phyloP scores from a whole-genome alignment of 169 alveolate genomes.

The Cryptosporidium sp. region DNA sequence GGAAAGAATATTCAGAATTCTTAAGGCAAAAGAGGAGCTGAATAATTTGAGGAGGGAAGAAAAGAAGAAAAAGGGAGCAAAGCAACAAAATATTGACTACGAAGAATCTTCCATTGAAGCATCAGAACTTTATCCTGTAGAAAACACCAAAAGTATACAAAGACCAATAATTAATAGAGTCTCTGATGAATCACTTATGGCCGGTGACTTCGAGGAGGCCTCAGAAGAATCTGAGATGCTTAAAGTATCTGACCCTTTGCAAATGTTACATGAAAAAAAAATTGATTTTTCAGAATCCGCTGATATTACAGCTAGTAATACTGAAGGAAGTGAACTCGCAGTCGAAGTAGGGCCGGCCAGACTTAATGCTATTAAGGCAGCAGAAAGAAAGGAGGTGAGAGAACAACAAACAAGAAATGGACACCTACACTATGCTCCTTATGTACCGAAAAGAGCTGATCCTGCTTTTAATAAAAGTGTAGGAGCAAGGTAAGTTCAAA shows the following conservation, averaged over 20 bases:
- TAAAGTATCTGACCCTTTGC: neutral
- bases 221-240: slow-evolving; percentile 9
- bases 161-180: neutral
- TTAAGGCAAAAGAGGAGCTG: slow-evolving; percentile 35
- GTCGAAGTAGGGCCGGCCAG: slow-evolving; percentile 1
- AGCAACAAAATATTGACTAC: neutral
- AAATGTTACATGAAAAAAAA: neutral
- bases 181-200: slow-evolving; percentile 13
- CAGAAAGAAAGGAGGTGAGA: slow-evolving; percentile 12
- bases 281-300: neutral
- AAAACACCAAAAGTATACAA: neutral
- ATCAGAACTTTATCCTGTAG: slow-evolving; percentile 24
- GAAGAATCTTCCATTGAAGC: slow-evolving; percentile 16
- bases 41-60: slow-evolving; percentile 7
- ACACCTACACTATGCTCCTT: neutral
- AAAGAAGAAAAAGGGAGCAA: neutral
- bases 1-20: slow-evolving; percentile 19
- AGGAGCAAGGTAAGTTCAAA: slow-evolving; percentile 5
- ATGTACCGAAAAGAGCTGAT: neutral
- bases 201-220: slow-evolving; percentile 54
- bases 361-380: slow-evolving; percentile 23
- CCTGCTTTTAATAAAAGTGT: neutral
- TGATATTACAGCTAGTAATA: neutral
- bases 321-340: slow-evolving; percentile 19
- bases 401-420: neutral